Conservation (phyloP, 345 rosid genomes). For the Salix viminalis region DNA sequence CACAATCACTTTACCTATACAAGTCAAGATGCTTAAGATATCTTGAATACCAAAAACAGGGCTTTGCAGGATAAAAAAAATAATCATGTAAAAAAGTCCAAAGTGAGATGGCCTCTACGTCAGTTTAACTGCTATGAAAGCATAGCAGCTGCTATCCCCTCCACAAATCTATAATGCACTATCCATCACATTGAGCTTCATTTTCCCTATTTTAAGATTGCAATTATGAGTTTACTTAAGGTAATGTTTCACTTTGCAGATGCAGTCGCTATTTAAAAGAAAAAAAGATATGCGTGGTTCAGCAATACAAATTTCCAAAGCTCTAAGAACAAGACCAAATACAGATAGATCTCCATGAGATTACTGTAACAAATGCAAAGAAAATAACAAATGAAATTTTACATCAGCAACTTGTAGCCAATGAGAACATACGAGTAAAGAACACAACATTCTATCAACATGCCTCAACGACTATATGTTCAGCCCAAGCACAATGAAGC, state of each 20-base stretch:
- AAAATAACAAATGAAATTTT: not conserved
- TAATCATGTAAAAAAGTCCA: not conserved
- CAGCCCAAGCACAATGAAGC: not conserved
- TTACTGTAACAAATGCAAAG: not conserved
- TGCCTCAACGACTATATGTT: not conserved
- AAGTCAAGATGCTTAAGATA: not conserved
- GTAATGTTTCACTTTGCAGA: not conserved
- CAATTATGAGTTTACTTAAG: not conserved
- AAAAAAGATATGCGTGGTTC: not conserved
- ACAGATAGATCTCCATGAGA: not conserved
- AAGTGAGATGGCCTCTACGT: not conserved
- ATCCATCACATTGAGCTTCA: not conserved
- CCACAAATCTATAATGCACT: too few species aligned
- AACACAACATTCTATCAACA: not conserved
- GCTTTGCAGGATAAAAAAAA: too few species aligned
- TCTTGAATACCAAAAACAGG: too few species aligned
- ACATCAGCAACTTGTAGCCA: not conserved
- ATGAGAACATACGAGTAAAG: not conserved
- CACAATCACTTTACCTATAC: not conserved
- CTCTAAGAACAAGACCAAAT: not conserved
- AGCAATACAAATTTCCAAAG: not conserved
- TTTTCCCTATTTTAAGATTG: not conserved
- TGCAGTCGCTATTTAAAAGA: not conserved
- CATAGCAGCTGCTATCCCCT: too few species aligned
- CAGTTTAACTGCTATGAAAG: too few species aligned